phyloP scores from a whole-genome alignment of 140 eudicot species.

The Stevia rebaudiana region DNA sequence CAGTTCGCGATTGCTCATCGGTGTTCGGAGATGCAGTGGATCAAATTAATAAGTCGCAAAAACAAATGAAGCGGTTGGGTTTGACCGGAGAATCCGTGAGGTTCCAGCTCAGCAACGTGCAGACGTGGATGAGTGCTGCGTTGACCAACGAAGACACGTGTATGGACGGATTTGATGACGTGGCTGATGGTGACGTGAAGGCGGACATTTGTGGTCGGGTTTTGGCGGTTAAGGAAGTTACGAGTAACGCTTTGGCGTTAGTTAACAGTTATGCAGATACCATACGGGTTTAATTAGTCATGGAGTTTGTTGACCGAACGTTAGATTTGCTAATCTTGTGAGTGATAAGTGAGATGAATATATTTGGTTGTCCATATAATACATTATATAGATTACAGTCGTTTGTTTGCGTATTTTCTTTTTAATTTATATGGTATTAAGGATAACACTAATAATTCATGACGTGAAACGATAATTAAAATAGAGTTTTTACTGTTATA shows the following conservation, averaged over 20 bases:
- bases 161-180: conserved; percentile 55
- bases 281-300: conserved; percentile 14
- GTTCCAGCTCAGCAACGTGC: conserved; percentile 72
- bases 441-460: too few species aligned
- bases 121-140: conserved; percentile 89
- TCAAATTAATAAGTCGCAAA: conserved; percentile 37
- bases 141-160: conserved; percentile 76
- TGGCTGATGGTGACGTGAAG: conserved; percentile 36
- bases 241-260: conserved; percentile 73
- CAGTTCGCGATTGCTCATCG: conserved; percentile 52
- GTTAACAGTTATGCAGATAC: conserved; percentile 50
- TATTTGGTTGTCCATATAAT: too few species aligned
- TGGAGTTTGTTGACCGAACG: background rate
- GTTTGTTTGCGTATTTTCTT: too few species aligned
- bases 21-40: conserved; percentile 58
- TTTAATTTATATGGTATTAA: background rate
- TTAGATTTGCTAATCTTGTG: background rate
- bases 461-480: too few species aligned
- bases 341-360: too few species aligned
- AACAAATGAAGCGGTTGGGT: conserved; percentile 41
- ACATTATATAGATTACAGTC: too few species aligned
- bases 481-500: too few species aligned
- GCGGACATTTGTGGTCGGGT: conserved; percentile 32
- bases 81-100: conserved; percentile 34
- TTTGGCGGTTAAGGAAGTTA: conserved; percentile 42